Evolutionary conservation across 306 rosid genomes (phyloP), one percentile per base, ranked within the genome.

Genomic region (Prosopis cineraria): DNA sequence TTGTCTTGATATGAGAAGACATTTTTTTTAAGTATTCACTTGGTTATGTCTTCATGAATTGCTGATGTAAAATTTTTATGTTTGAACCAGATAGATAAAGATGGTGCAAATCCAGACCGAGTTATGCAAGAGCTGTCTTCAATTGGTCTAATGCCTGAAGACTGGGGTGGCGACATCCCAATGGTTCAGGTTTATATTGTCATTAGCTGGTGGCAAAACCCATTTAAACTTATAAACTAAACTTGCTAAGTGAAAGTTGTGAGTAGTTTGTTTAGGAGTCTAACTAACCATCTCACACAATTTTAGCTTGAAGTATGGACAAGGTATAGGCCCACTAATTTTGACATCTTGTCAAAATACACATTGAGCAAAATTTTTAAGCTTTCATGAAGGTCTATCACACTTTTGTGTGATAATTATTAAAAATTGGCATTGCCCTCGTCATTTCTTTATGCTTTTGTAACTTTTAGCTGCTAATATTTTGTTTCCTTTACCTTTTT

Each of bases 91-190:
- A 91, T 95, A 78, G 99, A 95, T 84, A 95, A 88, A 84, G 97
- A 91, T 79, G 99, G 99, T 71, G 97, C 98, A 67, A 95, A 84
- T 87, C 91, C 98, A 59, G 99, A 93, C 14, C 89, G 97, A 81
- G 99, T 95, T 44, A 93, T 93, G 99, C 98, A 91, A 85, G 98
- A 95, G 84, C 99, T 95, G 86, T 93, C 99, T 77, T 79, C 91
- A 10, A 88, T 90, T 78, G 99, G 98, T 80, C 78, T 95, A 78
- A 95, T 95, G 99, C 91, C 99, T 34, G 99, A 95, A 83, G 96
- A 93, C 52, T 95, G 99, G 99, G 99, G 99, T 37, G 99, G 99
- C 75, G 93, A 93, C 56, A 31, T 79, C 77, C 98, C 98, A 24
- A 91, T 95, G 98, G 96, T 95, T 85, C 98, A 89, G 99, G 99